Conservation (phyloP, 441 rosid species). For the Bruguiera hainesii region DNA sequence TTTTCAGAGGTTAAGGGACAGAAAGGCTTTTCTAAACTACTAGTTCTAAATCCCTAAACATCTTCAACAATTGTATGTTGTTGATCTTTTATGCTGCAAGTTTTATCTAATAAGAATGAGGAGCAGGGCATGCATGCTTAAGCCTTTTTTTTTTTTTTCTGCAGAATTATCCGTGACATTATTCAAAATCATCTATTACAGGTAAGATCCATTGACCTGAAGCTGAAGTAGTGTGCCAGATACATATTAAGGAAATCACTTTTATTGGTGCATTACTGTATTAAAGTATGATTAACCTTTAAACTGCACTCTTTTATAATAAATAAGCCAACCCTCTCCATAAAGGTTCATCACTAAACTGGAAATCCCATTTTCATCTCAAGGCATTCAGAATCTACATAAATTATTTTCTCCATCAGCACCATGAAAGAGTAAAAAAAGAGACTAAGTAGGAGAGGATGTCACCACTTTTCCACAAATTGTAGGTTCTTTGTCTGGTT, state of each 20-base stretch:
- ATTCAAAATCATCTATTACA: constrained; percentile 96
- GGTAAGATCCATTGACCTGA: constrained; percentile 39
- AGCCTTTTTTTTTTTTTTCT: constrained; percentile 16
- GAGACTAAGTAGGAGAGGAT: background rate
- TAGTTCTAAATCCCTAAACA: background rate
- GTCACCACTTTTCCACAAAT: constrained; percentile 14
- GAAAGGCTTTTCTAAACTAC: background rate
- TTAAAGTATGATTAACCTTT: constrained; percentile 6
- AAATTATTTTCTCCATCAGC: background rate
- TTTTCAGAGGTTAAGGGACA: background rate
- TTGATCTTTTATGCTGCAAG: constrained; percentile 8
- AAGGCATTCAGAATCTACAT: too few species aligned
- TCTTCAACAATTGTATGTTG: background rate
- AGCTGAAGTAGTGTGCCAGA: constrained; percentile 13
- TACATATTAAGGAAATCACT: constrained; percentile 6
- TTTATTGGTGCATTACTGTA: constrained; percentile 10
- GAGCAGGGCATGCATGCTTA: background rate
- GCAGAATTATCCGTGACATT: constrained; percentile 97
- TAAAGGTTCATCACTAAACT: background rate
- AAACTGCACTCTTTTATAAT: background rate
- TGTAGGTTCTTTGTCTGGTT: constrained; percentile 89
- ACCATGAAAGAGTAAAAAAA: background rate
- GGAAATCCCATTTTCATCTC: background rate
- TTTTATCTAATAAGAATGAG: constrained; percentile 11
- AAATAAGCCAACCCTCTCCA: constrained; percentile 1